Evolutionary conservation across 1,284 basidiomycete genomes (phyloP), one percentile per base, ranked within the genome.

Genomic region (Cutaneotrichosporon sp.): DNA sequence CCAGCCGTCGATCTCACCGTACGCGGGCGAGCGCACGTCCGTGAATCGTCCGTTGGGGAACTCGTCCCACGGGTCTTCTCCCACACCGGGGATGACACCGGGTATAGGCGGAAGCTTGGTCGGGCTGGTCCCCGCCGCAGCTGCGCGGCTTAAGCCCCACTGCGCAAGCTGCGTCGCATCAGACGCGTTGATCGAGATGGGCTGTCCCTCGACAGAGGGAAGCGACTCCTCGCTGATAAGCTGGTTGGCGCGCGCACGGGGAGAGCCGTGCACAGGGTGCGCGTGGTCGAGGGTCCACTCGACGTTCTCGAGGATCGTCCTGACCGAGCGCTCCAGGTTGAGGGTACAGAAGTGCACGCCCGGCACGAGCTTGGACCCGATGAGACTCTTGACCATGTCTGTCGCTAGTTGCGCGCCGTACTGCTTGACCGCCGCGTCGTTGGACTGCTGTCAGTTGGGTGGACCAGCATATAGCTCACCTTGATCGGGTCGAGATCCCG

Each of bases 11-110:
- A 98, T 83, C 80, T 99, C 97, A 73, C 95, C 95, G 71, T 97
- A 99, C 2, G 97, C 97, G 24, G 95, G 95, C 84, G 89, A 92
- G 63, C 95, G 87, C 14, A 95, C 89, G 80, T 99, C 95, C 71
- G 95, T 97, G 75, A 97, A 99, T 67, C 95, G 90, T 68, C 95
- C 97, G 78, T 99, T 99, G 51, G 95, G 95, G 79, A 95, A 99
- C 80, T 99, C 97, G 79, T 99, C 95, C 95, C 95, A 99, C 36
- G 71, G 72, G 58, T 80, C 82, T 64, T 80, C 79, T 2, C 66
- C 70, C 18, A 45, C 33, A 8, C 54, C 38, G 16, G 58, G 43
- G 27, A 49, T 49, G 4, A 49, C 46, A 18, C 43, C 55, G 1
- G 33, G 11, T 36, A 58, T 51, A 1, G 56, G 58, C 11, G 45